Base-by-base conservation (phyloP, 768 basidiomycete genomes). In the Amanita fuliginea region DNA sequence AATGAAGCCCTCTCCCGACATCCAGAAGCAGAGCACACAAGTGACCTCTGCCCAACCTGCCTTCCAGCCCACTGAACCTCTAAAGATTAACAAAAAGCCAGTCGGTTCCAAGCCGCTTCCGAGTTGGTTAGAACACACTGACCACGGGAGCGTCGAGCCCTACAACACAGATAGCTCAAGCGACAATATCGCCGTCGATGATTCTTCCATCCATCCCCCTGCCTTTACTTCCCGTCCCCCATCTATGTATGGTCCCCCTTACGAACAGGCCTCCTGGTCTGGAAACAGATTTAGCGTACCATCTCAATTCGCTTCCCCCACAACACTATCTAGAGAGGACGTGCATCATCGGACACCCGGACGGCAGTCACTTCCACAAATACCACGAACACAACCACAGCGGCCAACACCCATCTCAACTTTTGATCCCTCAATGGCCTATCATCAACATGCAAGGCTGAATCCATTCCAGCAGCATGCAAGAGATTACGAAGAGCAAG, bases 341-440 rank as follows among this genome's bases (percentile, higher is more conserved):
- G 19, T 35, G 4, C 41, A 28, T 42, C 49, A 34, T 53, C 60
- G 45, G 18, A 54, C n/a, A 46, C 59, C 51, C 3, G 32, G 32
- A 44, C 54, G 51, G 47, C 57, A 57, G 53, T 57, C 54, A 9
- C 56, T 49, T 50, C 63, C 51, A 37, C 49, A 18, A 14, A 24
- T 47, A 41, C 43, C 42, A 6, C 46, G 24, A 14, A 18, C 42
- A 10, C 53, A 24, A 36, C 11, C 16, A 11, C 39, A 26, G n/a
- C 52, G 28, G 11, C 42, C 51, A 11, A 52, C 52, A 30, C 34
- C 53, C 24, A 37, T 41, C 22, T 55, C 70, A 53, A 40, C 58
- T 5, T 80, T 78, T 53, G 63, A 76, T 59, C 72, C 72, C 30
- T 68, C 67, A n/a, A 54, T 71, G 44, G 75, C 79, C 16, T 78